A percentile compares a stretch with the other conserved stretches of the same genome.
These are phyloP conservation scores for Fusarium begoniae DNA, from an alignment of 2,329 filamentous ascomycete genomes.

Conservation along the genomic window DNA sequence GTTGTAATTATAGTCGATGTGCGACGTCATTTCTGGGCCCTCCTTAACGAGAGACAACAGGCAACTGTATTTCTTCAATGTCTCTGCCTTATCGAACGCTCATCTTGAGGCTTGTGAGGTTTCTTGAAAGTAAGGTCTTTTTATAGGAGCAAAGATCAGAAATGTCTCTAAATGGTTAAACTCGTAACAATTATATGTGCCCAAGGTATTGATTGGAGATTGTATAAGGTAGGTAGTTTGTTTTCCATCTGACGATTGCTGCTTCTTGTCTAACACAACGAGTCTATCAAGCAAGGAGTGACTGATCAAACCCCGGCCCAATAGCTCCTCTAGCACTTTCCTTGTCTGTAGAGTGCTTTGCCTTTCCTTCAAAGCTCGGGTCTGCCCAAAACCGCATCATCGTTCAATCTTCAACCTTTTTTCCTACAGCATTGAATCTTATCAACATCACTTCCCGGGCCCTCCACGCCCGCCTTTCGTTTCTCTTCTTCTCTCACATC, in stretches of 20 bases:
- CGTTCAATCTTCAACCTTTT: constrained; percentile 1
- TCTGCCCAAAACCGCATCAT: background rate
- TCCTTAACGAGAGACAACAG: background rate
- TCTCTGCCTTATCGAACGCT: background rate
- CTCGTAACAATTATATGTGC: background rate
- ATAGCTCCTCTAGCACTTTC: background rate
- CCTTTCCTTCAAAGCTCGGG: background rate
- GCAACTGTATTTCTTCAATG: background rate
- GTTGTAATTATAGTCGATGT: background rate
- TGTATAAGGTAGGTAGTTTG: background rate
- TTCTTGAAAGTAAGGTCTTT: background rate
- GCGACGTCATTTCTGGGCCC: background rate
- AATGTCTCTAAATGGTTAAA: background rate
- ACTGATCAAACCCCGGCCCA: background rate
- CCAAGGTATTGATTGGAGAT: background rate
- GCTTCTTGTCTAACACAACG: background rate
- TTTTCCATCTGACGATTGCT: background rate
- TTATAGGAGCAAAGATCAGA: background rate
- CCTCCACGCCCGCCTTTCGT: background rate
- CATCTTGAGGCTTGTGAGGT: background rate
- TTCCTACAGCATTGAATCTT: constrained; percentile 13
- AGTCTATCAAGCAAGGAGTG: background rate
- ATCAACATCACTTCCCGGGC: constrained; percentile 6
- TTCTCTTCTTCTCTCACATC: background rate
- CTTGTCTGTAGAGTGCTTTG: background rate